Base-by-base conservation (phyloP, 257 asterid species). In the Galeopsis tetrahit region DNA sequence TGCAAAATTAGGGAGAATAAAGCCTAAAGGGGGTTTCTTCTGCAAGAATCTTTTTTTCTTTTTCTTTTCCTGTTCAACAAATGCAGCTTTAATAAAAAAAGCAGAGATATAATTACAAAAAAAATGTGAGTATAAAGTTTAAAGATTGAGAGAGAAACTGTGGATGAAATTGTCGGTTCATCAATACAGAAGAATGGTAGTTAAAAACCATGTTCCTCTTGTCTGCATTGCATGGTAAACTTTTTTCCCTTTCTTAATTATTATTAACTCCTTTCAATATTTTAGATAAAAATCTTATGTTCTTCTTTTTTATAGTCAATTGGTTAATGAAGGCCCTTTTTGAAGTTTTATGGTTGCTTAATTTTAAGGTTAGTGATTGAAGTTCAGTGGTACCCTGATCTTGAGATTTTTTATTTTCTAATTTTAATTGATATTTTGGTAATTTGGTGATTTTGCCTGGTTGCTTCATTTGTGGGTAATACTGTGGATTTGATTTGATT, bases 401-500 rank as follows among this genome's bases (percentile, higher is more conserved):
- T 76, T 46, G 15, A 17, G 39, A 10, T 34, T 21, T 59, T 42
- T 21, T 6, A 10, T 8, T 62, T n/a, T 57, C 5, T 57, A 4
- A 33, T 10, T 56, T 3, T 21, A 56, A 57, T 57, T 9, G 4
- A 9, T 44, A 44, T 44, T 44, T 44, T 15, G 4, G 13, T n/a
- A 58, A 5, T 33, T 60, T 68, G 62, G 70, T 81, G 68, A 78
- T 81, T 79, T 31, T 79, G 36, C 35, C n/a, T 33, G 71, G 78
- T 82, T 85, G 88, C 87, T 85, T 85, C 84, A 80, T 78, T 69
- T 78, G 80, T 40, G 68, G 83, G 82, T 55, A 75, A 77, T 66
- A 17, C 56, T 63, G 7, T 66, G 60, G 40, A 0, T 33, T 71
- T 64, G 36, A 21, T 58, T 66, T 64, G 36, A 35, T 58, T 66